Evolutionary conservation across 305 asterid species (phyloP).

Genomic region (Salvia sclarea): DNA sequence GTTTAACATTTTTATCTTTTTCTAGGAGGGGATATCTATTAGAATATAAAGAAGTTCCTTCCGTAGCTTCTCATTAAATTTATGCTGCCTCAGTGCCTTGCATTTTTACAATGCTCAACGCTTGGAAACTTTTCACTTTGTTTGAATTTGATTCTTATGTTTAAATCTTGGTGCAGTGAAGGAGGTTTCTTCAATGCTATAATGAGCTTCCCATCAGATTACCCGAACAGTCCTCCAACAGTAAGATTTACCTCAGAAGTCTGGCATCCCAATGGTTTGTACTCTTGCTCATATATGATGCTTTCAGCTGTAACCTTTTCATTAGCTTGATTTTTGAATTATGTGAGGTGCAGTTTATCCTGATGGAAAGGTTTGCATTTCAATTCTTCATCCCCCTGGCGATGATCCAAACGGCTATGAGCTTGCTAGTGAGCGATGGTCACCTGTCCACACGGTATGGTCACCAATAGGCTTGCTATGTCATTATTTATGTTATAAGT

Average conservation of each 20-base stretch:
- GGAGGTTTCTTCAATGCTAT: conserved; percentile 99
- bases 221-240: conserved; percentile 97
- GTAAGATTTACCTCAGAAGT: conserved; percentile 92
- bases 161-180: conserved; percentile 65
- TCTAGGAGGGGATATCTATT: background rate
- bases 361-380: conserved; percentile 97
- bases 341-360: conserved; percentile 61
- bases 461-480: conserved; percentile 21
- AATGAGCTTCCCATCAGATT: conserved; percentile 89
- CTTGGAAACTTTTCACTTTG: conserved; percentile 5
- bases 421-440: conserved; percentile 99
- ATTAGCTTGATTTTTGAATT: conserved; percentile 15
- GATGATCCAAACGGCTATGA: conserved; percentile 98
- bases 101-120: background rate
- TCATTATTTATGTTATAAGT: background rate
- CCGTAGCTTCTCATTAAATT: background rate
- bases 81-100: conserved; percentile 11
- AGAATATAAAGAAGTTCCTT: background rate
- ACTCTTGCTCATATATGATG: conserved; percentile 20
- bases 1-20: background rate
- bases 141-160: conserved; percentile 29
- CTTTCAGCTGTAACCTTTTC: conserved; percentile 13
- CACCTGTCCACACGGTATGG: conserved; percentile 97
- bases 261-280: conserved; percentile 99
- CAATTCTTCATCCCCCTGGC: conserved; percentile 97